These are phyloP conservation scores for Paraphoma chrysanthemicola DNA, from an alignment of 2,329 filamentous ascomycete species.

Conservation along the genomic window DNA sequence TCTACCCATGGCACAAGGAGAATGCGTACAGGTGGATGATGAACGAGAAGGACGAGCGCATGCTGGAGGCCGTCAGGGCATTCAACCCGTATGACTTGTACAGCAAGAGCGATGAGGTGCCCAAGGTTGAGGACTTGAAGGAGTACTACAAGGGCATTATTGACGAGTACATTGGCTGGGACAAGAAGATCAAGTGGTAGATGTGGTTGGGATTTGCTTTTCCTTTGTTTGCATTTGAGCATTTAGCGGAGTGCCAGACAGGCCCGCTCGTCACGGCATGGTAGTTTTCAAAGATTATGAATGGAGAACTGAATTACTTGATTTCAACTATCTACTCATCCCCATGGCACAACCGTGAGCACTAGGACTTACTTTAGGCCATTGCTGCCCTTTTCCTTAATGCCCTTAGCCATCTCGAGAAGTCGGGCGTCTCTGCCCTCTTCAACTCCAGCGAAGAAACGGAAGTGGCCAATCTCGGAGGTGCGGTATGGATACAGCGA, in stretches of 20 bases:
- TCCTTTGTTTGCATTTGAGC: slow-evolving; percentile 5
- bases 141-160: slow-evolving; percentile 78
- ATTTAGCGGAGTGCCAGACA: slow-evolving; percentile 16
- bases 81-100: slow-evolving; percentile 95
- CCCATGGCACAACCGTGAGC: not conserved
- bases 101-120: slow-evolving; percentile 86
- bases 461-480: not conserved
- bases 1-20: slow-evolving; percentile 89
- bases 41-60: slow-evolving; percentile 79
- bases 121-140: slow-evolving; percentile 79
- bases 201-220: not conserved
- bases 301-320: not conserved
- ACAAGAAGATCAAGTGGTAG: slow-evolving; percentile 74
- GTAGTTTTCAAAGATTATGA: not conserved
- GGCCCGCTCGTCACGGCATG: slow-evolving; percentile 9
- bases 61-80: slow-evolving; percentile 80
- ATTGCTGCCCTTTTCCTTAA: not conserved
- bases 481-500: not conserved
- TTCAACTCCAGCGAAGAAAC: not conserved
- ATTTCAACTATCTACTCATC: not conserved
- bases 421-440: not conserved
- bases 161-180: slow-evolving; percentile 72
- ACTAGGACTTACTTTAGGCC: not conserved
- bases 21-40: slow-evolving; percentile 84
- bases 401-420: not conserved